phyloP scores from a whole-genome alignment of 1,284 basidiomycete species.

The Spongispora temasekensis region DNA sequence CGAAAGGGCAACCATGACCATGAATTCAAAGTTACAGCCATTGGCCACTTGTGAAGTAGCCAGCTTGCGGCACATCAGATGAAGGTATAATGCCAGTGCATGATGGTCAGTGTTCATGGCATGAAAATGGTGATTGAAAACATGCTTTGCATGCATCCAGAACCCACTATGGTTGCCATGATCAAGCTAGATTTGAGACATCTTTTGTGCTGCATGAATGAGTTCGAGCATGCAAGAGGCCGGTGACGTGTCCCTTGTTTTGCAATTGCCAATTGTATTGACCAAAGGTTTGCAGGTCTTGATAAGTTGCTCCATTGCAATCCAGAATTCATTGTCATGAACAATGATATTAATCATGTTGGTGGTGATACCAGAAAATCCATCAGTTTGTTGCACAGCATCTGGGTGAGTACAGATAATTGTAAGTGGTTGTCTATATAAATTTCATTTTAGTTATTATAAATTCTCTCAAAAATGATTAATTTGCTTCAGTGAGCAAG shows the following conservation, averaged over 20 bases:
- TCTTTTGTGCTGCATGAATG: neutral
- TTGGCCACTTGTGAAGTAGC: neutral
- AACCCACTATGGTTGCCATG: neutral
- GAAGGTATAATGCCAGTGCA: neutral
- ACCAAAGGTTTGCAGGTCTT: neutral
- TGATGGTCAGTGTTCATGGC: neutral
- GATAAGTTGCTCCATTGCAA: neutral
- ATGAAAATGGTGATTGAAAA: neutral
- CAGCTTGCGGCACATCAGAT: neutral
- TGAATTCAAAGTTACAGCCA: neutral
- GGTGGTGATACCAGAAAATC: neutral
- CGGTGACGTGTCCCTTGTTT: neutral
- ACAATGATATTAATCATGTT: neutral
- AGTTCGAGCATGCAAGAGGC: neutral
- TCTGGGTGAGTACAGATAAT: neutral
- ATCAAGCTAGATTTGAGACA: neutral
- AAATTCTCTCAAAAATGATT: conserved; percentile 18
- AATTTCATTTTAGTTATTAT: neutral
- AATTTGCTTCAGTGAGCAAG: neutral
- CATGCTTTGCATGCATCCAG: neutral
- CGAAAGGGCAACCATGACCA: neutral
- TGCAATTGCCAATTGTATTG: neutral
- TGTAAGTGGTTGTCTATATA: neutral
- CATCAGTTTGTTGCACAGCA: neutral
- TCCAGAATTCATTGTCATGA: neutral